phyloP scores from a whole-genome alignment of 129 eudicot genomes.

The Pulicaria dysenterica region DNA sequence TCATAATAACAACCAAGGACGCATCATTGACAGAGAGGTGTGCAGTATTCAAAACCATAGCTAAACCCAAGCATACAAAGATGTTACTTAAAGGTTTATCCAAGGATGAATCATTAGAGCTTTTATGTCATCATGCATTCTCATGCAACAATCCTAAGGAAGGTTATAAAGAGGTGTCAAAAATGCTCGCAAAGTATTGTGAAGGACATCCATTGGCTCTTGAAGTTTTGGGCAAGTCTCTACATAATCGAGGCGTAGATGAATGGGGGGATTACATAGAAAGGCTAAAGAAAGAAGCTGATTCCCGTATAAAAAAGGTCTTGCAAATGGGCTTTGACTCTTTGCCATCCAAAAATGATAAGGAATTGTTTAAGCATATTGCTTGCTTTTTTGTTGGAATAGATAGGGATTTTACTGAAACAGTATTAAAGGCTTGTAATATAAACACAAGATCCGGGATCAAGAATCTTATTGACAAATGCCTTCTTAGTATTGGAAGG shows the following conservation, averaged over 20 bases:
- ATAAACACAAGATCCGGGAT: constrained; percentile 26
- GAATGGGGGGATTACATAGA: constrained; percentile 20
- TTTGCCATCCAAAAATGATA: constrained; percentile 22
- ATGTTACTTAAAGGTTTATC: not conserved
- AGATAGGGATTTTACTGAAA: not conserved
- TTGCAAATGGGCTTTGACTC: constrained; percentile 19
- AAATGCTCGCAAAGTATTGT: constrained; percentile 7
- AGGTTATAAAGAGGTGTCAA: constrained; percentile 24
- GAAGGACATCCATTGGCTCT: constrained; percentile 38
- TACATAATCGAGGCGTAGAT: constrained; percentile 7
- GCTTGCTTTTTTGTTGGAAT: constrained; percentile 32
- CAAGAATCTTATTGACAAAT: constrained; percentile 26
- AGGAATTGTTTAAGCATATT: constrained; percentile 32
- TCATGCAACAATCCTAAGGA: constrained; percentile 1
- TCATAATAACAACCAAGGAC: constrained; percentile 27
- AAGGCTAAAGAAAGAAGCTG: constrained; percentile 20
- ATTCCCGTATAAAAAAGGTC: not conserved
- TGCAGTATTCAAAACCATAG: not conserved
- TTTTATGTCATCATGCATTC: constrained; percentile 46
- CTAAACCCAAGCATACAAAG: constrained; percentile 1
- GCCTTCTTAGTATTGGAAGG: constrained; percentile 19
- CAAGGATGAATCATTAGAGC: constrained; percentile 9
- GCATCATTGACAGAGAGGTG: constrained; percentile 2
- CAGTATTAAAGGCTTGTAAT: constrained; percentile 22
- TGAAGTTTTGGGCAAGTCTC: constrained; percentile 31